Conservation (phyloP, 2,329 filamentous ascomycete species). For the Talaromyces marneffei region DNA sequence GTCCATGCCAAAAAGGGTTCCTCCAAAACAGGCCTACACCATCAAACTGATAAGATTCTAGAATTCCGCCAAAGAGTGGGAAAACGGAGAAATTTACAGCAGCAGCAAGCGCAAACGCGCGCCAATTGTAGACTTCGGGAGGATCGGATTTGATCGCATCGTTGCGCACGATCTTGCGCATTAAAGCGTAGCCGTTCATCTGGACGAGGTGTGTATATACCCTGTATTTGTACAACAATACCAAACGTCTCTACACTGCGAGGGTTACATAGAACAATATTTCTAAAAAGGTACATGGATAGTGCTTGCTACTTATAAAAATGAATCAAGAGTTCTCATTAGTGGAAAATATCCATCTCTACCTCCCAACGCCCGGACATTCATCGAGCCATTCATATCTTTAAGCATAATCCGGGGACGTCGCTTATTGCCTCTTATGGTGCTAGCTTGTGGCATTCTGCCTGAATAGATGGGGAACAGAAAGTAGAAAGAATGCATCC, state of each 20-base stretch:
- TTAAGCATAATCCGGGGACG: background rate
- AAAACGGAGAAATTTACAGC: constrained; percentile 45
- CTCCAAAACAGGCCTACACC: constrained; percentile 57
- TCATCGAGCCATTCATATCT: background rate
- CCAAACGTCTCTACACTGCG: too few relatives aligned
- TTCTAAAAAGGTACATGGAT: background rate
- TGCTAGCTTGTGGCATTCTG: background rate
- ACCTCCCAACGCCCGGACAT: background rate
- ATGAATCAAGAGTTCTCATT: background rate
- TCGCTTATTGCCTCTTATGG: background rate
- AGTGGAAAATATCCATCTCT: background rate
- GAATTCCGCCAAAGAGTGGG: background rate
- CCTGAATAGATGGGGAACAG: background rate
- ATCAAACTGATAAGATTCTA: background rate
- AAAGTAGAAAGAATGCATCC: background rate
- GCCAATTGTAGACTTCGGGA: constrained; percentile 64
- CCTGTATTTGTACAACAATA: too few relatives aligned
- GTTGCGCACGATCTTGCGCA: constrained; percentile 54
- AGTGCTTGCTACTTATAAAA: background rate
- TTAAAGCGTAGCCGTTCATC: background rate
- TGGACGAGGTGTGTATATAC: background rate
- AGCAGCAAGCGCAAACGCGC: constrained; percentile 58
- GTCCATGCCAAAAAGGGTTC: constrained; percentile 61
- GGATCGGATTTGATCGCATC: constrained; percentile 66
- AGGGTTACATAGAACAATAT: background rate